These are phyloP conservation scores for Ramaria sp. DNA, from an alignment of 768 basidiomycete genomes.

Conservation along the genomic window DNA sequence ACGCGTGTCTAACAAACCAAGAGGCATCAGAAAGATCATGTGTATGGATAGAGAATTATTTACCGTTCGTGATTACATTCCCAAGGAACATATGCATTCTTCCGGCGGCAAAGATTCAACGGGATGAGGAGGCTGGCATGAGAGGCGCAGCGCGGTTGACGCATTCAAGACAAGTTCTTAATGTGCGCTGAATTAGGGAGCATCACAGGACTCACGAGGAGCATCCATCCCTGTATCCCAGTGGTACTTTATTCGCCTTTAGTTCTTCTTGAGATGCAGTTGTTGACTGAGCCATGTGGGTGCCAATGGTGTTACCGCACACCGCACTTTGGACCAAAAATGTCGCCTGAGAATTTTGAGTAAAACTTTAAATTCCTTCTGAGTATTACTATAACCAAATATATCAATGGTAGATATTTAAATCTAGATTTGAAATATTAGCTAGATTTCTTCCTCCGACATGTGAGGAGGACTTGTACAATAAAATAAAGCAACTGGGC, in stretches of 20 bases:
- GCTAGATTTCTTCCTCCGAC: too few species aligned
- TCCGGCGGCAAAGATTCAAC: slow-evolving; percentile 75
- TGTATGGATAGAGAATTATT: neutral
- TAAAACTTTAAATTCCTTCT: too few species aligned
- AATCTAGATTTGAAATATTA: too few species aligned
- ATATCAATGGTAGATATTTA: too few species aligned
- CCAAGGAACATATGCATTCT: slow-evolving; percentile 79
- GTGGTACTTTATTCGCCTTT: slow-evolving; percentile 61
- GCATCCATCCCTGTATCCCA: slow-evolving; percentile 84
- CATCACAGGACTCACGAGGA: slow-evolving; percentile 58
- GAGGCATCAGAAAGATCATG: neutral
- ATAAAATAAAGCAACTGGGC: too few species aligned
- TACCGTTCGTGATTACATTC: slow-evolving; percentile 87
- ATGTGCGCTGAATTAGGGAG: neutral
- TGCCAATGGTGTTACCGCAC: too few species aligned
- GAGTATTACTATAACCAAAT: too few species aligned
- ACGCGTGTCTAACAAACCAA: slow-evolving; percentile 21
- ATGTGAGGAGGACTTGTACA: too few species aligned
- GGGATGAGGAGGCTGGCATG: slow-evolving; percentile 66
- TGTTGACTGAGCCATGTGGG: slow-evolving; percentile 39
- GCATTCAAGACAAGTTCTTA: neutral
- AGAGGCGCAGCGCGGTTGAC: neutral
- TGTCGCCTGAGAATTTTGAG: too few species aligned
- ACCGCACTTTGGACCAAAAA: too few species aligned
- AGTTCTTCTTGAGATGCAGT: slow-evolving; percentile 79